phyloP scores from a whole-genome alignment of 2,329 filamentous ascomycete genomes.

The Phialemonium atrogriseum region DNA sequence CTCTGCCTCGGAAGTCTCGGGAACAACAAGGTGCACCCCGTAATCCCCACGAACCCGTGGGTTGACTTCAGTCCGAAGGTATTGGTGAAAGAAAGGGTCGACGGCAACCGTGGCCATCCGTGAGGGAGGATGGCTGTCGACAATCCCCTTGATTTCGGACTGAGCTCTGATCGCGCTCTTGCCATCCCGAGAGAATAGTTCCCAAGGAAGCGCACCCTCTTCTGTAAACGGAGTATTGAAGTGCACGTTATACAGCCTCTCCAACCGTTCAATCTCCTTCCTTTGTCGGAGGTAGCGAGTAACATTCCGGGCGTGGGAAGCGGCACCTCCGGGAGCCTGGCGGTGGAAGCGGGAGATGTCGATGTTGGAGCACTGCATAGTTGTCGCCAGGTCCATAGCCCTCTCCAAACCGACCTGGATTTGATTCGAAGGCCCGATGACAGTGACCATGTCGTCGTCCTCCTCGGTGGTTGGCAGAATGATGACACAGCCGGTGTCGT shows the following conservation, averaged over 20 bases:
- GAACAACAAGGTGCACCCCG: slow-evolving; percentile 67
- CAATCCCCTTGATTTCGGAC: slow-evolving; percentile 64
- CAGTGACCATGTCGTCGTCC: slow-evolving; percentile 74
- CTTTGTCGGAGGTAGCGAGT: slow-evolving; percentile 82
- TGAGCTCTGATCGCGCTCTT: slow-evolving; percentile 75
- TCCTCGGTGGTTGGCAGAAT: slow-evolving; percentile 69
- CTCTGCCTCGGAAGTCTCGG: slow-evolving; percentile 50
- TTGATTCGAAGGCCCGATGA: slow-evolving; percentile 70
- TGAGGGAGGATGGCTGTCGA: slow-evolving; percentile 65
- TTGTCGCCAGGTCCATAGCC: slow-evolving; percentile 80
- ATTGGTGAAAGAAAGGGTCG: slow-evolving; percentile 72
- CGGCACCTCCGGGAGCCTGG: slow-evolving; percentile 62
- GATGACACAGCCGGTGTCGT: slow-evolving; percentile 83
- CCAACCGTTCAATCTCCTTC: slow-evolving; percentile 72
- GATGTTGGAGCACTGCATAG: slow-evolving; percentile 76
- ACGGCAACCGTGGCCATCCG: slow-evolving; percentile 60
- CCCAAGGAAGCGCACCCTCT: slow-evolving; percentile 69
- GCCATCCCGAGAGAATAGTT: slow-evolving; percentile 78
- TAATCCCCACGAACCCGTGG: slow-evolving; percentile 57
- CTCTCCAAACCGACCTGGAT: slow-evolving; percentile 70
- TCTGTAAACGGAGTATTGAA: slow-evolving; percentile 70
- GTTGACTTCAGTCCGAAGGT: slow-evolving; percentile 57
- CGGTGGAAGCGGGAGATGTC: slow-evolving; percentile 76
- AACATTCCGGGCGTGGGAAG: slow-evolving; percentile 74
- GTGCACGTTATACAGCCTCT: slow-evolving; percentile 72